phyloP scores from a whole-genome alignment of 2,329 filamentous ascomycete species.

The Aspergillus puulaauensis region DNA sequence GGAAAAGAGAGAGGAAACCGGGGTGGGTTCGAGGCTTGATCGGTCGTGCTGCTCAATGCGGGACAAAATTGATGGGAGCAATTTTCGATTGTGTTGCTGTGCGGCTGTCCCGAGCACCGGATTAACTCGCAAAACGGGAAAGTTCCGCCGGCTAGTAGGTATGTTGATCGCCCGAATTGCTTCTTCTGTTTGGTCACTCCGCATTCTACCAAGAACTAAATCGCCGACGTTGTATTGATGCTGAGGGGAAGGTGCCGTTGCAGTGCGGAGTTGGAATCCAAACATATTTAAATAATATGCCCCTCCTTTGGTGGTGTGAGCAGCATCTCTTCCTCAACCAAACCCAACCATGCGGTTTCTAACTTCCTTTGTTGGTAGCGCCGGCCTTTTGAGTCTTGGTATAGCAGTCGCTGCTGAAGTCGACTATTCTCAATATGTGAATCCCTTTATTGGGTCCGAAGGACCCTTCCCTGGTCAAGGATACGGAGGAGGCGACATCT shows the following conservation, averaged over 20 bases:
- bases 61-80: slow-evolving; percentile 22
- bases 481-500: slow-evolving; percentile 45
- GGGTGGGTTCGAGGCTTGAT: slow-evolving; percentile 5
- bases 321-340: not conserved
- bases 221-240: not conserved
- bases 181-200: slow-evolving; percentile 4
- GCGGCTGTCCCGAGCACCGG: slow-evolving; percentile 17
- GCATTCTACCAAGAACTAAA: not conserved
- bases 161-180: not conserved
- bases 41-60: slow-evolving; percentile 7
- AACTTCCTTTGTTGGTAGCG: not conserved
- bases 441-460: slow-evolving; percentile 50
- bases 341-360: slow-evolving; percentile 2
- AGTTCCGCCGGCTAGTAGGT: slow-evolving; percentile 18
- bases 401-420: slow-evolving; percentile 4
- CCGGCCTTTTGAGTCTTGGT: not conserved
- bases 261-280: not conserved
- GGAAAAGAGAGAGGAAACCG: not conserved
- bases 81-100: slow-evolving; percentile 28
- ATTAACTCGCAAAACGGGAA: not conserved
- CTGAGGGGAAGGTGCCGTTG: slow-evolving; percentile 2
- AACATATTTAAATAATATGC: not conserved
- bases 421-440: slow-evolving; percentile 42
- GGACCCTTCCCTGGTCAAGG: slow-evolving; percentile 42
- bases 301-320: not conserved